phyloP scores from a whole-genome alignment of 768 basidiomycete species.

The Pleurotus pulmonarius region DNA sequence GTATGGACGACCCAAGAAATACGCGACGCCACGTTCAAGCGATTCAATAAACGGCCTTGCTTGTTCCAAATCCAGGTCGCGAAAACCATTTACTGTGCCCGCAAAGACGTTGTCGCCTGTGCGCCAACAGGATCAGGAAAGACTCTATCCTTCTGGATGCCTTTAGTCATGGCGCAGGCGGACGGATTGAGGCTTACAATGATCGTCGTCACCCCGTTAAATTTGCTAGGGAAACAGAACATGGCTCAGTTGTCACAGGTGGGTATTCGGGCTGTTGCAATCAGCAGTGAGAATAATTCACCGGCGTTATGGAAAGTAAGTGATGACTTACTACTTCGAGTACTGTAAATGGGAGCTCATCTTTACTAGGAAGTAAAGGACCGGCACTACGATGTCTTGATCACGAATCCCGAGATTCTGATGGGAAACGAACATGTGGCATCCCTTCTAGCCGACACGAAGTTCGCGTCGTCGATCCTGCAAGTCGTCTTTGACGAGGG shows the following conservation, averaged over 20 bases:
- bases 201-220: background rate
- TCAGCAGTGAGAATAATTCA: background rate
- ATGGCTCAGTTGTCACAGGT: background rate
- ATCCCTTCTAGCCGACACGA: no score
- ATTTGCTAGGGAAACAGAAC: background rate
- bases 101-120: slow-evolving; percentile 1
- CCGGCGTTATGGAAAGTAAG: background rate
- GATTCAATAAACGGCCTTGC: background rate
- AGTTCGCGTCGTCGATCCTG: no score
- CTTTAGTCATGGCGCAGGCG: slow-evolving; percentile 4
- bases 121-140: slow-evolving; percentile 7
- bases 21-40: no score
- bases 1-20: no score
- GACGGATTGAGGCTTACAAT: background rate
- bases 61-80: background rate
- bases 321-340: no score
- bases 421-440: background rate
- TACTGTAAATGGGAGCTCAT: no score
- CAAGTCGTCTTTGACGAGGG: no score
- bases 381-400: background rate
- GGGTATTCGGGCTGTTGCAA: background rate
- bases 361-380: background rate
- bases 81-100: background rate
- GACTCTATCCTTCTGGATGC: slow-evolving; percentile 7
- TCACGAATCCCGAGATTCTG: no score